Base-by-base conservation (phyloP, 2,329 filamentous ascomycete genomes). In the Sporothrix curviconia region DNA sequence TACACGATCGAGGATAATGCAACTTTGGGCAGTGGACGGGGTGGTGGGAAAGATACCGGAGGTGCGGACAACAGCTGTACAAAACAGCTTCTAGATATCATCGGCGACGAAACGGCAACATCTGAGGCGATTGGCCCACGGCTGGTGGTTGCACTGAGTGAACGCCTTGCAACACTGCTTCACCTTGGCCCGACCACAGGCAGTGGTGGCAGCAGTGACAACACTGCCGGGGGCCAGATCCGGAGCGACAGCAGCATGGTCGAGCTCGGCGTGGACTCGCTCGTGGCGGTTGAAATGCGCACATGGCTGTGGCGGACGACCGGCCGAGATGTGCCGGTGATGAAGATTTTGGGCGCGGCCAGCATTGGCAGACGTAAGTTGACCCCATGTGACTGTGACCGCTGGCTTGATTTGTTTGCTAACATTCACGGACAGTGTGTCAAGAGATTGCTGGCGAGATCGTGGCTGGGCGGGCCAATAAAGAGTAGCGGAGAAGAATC, bases 261-360 rank as follows among this genome's bases (percentile, higher is more conserved):
- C 2, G 72, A 74, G 32, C 62, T 76, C 1, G 74, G 74, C 3
- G 65, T 74, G 4, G 73, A 76, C 62, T 74, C 73, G 7, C 66
- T 77, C 2, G 67, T 69, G 0, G 74, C 73, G 0, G 71, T 70
- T 3, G 69, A 72, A 70, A 71, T 78, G 2, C 70, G 76, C 1
- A 64, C 70, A 1, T 80, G 78, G 78, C 73, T 78, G 54, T 67
- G 71, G 55, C 75, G 74, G 61, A 66, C 70, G 15, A 49, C 76
- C 0, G 66, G 71, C 0, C 65, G 70, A 2, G 73, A 79, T 46
- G 68, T 80, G 7, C 70, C 75, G 0, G 72, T 79, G 1, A 69
- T 80, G 62, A 76, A 75, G 62, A 69, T 80, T 7, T 59, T 78
- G 9, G 65, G 70, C 2, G 69, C 70, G 1, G 54, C 62, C 2